Conservation (phyloP, 2,329 filamentous ascomycete genomes). For the Aspergillus sp. region DNA sequence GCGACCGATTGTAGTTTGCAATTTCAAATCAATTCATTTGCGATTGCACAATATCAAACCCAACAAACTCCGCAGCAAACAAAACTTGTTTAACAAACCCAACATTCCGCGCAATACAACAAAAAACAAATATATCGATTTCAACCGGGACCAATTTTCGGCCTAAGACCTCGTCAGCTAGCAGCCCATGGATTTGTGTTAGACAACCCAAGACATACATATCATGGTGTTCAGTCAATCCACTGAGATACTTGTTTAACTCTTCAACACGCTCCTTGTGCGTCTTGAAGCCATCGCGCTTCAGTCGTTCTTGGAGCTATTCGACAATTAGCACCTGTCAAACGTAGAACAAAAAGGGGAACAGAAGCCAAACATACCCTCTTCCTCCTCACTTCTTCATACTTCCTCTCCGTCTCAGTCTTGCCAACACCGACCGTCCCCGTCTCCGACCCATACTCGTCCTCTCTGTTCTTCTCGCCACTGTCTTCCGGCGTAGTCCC, state of each 20-base stretch:
- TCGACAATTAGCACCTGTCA: conserved; percentile 4
- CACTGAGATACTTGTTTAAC: conserved; percentile 86
- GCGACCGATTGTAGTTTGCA: too few species aligned
- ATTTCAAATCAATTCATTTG: too few species aligned
- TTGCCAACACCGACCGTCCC: conserved; percentile 47
- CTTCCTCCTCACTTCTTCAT: conserved; percentile 75
- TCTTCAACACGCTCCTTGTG: conserved; percentile 97
- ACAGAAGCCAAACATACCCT: conserved; percentile 51
- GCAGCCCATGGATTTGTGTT: not conserved
- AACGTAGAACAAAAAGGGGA: conserved; percentile 2
- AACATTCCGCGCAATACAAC: not conserved
- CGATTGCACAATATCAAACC: too few species aligned
- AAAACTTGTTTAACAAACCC: not conserved
- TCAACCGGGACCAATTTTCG: conserved; percentile 38
- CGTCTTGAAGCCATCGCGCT: conserved; percentile 83
- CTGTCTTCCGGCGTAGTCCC: conserved; percentile 11
- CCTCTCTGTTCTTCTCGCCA: conserved; percentile 8
- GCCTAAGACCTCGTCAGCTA: conserved; percentile 22
- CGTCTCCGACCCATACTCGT: conserved; percentile 1
- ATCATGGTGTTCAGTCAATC: conserved; percentile 93
- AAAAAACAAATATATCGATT: not conserved
- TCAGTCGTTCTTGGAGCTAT: conserved; percentile 73
- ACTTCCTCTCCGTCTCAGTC: conserved; percentile 74
- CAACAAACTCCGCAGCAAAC: not conserved
- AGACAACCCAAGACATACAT: conserved; percentile 52